Percentiles rank a stretch among this genome's conserved stretches.
These are phyloP conservation scores for Penicillium paneum DNA, from an alignment of 2,329 filamentous ascomycete species.

Conservation along the genomic window DNA sequence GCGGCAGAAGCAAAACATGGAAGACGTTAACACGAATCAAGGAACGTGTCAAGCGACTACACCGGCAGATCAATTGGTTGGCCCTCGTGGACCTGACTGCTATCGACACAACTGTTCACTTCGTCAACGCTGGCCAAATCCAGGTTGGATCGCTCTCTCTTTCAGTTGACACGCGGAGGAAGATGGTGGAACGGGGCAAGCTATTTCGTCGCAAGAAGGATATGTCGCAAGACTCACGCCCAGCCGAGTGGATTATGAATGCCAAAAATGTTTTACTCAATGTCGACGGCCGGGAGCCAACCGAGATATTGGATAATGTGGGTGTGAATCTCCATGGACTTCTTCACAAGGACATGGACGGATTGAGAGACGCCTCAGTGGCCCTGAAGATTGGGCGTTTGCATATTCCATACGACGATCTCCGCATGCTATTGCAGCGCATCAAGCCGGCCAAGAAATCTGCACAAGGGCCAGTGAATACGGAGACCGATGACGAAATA, in stretches of 20 bases:
- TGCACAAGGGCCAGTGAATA: constrained; percentile 32
- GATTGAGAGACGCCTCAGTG: constrained; percentile 83
- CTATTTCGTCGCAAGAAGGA: constrained; percentile 78
- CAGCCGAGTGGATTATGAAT: constrained; percentile 92
- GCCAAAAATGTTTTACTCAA: constrained; percentile 85
- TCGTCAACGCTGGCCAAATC: constrained; percentile 77
- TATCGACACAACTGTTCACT: constrained; percentile 70
- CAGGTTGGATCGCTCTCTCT: constrained; percentile 81
- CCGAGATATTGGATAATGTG: constrained; percentile 83
- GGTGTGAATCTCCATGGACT: constrained; percentile 89
- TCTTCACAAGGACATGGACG: constrained; percentile 78
- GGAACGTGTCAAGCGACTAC: constrained; percentile 79
- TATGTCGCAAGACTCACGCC: constrained; percentile 61
- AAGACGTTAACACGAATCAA: constrained; percentile 73
- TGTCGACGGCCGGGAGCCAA: constrained; percentile 75
- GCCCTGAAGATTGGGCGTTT: constrained; percentile 87
- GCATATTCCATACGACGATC: constrained; percentile 85
- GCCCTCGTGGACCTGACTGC: constrained; percentile 85
- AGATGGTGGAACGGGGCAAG: constrained; percentile 85
- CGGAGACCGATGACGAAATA: constrained; percentile 55
- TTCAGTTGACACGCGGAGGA: constrained; percentile 84
- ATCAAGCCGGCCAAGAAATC: constrained; percentile 36
- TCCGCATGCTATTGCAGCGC: constrained; percentile 50
- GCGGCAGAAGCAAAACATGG: constrained; percentile 69
- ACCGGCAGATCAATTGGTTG: constrained; percentile 83